Base-by-base conservation (phyloP, 1,284 basidiomycete species). In the Cutaneotrichosporon cyanovorans region DNA sequence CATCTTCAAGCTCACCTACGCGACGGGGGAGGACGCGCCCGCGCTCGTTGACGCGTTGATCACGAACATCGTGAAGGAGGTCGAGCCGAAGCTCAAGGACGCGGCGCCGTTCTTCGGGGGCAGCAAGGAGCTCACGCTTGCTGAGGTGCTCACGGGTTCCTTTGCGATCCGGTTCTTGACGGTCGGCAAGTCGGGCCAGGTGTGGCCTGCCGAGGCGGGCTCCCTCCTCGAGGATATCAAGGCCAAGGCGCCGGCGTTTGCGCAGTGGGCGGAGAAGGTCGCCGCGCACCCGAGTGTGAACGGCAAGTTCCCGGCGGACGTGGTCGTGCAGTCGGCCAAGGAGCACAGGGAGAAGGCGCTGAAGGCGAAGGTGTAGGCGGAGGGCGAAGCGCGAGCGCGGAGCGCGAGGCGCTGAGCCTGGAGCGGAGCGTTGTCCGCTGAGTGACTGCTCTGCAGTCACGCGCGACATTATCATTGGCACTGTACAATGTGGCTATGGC, bases 71-170 rank as follows among this genome's bases (percentile, higher is more conserved):
- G 48, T 45, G 16, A 45, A 45, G 42, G 48, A 45, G 37, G 42
- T 50, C 3, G 48, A 50, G 42, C 48, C 48, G 25, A 37, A 30
- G 10, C 37, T 50, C 15, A 14, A 38, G 32, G 42, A 45, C 19
- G 46, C 46, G 3, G 34, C 19, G 37, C 41, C 41, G 6, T 50
- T 36, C 48, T 50, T 50, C 22, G 48, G 42, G 12, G 48, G 48
- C 16, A 41, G 38, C 22, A 34, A 45, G 32, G 35, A 45, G 31
- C 37, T 50, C 10, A 50, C 48, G 7, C 25, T 50, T 30, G 48
- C 39, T 23, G 48, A 50, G 48, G 48, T 45, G 18, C 38, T 40
- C n/a, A 50, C 48, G 3, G 48, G 42, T 38, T 40, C 42, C 25
- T 50, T 50, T 19, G 37, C 41, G 14, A 14, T 50, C 37, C 48